Evolutionary conservation across 2,329 filamentous ascomycete species (phyloP).

Genomic region (Metarhizium guizhouense): DNA sequence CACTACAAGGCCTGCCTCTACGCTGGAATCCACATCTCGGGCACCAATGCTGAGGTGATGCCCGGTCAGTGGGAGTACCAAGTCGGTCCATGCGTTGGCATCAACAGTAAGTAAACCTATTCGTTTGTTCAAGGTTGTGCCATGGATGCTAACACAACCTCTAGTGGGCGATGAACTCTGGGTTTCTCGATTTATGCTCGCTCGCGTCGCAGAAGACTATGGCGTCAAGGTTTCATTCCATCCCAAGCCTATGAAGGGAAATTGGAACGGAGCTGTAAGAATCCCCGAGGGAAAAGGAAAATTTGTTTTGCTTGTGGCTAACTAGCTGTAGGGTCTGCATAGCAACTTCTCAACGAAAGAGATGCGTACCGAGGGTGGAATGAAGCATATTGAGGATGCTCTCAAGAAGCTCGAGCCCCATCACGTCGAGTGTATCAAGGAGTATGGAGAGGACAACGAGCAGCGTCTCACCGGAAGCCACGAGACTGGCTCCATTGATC

Average conservation of each 20-base stretch:
- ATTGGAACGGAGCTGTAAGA: constrained; percentile 76
- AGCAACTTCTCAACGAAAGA: constrained; percentile 86
- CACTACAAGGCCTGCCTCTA: constrained; percentile 62
- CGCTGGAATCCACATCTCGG: constrained; percentile 85
- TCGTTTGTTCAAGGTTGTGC: background rate
- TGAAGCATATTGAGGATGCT: constrained; percentile 85
- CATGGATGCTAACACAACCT: background rate
- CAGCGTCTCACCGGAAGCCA: constrained; percentile 85
- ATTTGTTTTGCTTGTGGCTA: too few relatives aligned
- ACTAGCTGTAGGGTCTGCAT: constrained; percentile 51
- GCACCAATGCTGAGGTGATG: constrained; percentile 91
- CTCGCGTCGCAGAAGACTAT: constrained; percentile 91
- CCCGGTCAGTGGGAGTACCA: constrained; percentile 98
- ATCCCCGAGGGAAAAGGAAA: too few relatives aligned
- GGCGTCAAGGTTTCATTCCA: constrained; percentile 91
- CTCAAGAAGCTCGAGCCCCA: constrained; percentile 76
- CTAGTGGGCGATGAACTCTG: constrained; percentile 92
- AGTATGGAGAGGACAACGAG: constrained; percentile 95
- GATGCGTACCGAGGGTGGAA: constrained; percentile 85
- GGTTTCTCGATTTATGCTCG: constrained; percentile 73
- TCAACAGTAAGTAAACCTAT: constrained; percentile 53
- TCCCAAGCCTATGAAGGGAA: constrained; percentile 89
- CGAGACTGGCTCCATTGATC: constrained; percentile 90
- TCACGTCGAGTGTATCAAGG: constrained; percentile 78
- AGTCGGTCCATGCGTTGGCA: constrained; percentile 82